Evolutionary conservation across 2,329 filamentous ascomycete genomes (phyloP).

Genomic region (Sporothrix sp.): DNA sequence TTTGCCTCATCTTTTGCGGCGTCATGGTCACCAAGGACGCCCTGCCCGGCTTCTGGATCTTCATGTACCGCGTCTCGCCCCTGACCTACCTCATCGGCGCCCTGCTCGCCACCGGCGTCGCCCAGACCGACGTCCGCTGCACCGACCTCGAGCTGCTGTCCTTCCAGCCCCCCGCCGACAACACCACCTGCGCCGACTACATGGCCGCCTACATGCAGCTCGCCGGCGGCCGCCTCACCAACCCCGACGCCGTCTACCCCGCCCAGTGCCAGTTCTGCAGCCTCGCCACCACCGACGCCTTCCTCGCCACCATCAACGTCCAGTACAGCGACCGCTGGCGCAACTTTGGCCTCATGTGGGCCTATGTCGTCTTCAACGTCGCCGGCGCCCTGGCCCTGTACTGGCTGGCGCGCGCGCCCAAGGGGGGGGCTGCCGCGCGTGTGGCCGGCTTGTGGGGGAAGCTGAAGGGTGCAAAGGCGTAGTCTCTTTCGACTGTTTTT

Average conservation of each 20-base stretch:
- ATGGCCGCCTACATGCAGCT: conserved; percentile 44
- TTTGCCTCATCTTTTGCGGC: conserved; percentile 48
- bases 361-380: conserved; percentile 55
- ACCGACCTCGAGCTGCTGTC: conserved; percentile 46
- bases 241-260: conserved; percentile 40
- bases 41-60: conserved; percentile 65
- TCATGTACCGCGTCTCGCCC: conserved; percentile 62
- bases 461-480: too few relatives aligned
- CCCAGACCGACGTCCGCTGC: conserved; percentile 43
- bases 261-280: conserved; percentile 56
- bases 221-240: conserved; percentile 48
- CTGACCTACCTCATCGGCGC: conserved; percentile 53
- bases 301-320: conserved; percentile 37
- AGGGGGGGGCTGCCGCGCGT: too few relatives aligned
- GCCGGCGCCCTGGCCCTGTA: conserved; percentile 18
- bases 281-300: conserved; percentile 54
- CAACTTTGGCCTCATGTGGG: conserved; percentile 62
- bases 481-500: too few relatives aligned
- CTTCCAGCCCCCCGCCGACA: conserved; percentile 54
- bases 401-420: conserved; percentile 14
- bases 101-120: conserved; percentile 57
- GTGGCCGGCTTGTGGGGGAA: too few relatives aligned
- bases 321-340: conserved; percentile 51
- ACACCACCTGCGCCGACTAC: conserved; percentile 56
- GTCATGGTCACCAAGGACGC: conserved; percentile 49